Conservation (phyloP, 139 green algal genomes). For the Gonium pectorale region DNA sequence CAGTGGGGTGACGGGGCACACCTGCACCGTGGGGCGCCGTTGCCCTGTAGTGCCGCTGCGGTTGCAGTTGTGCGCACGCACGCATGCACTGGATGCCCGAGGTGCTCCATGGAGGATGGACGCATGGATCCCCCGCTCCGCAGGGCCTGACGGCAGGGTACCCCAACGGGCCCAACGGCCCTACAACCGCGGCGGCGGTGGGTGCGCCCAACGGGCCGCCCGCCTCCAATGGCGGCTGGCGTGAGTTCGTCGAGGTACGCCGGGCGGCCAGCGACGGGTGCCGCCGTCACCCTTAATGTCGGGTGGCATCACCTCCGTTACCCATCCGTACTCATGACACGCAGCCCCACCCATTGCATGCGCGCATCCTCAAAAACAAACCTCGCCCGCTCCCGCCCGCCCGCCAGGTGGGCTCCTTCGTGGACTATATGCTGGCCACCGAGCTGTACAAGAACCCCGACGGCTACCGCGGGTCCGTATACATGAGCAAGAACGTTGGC, state of each 20-base stretch:
- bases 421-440: constrained; percentile 71
- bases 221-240: constrained; percentile 9
- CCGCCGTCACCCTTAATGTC: too few species aligned
- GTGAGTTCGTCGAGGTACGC: constrained; percentile 11
- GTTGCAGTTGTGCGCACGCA: too few species aligned
- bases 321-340: too few species aligned
- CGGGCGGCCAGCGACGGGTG: background rate
- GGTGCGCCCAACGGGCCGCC: background rate
- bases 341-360: too few species aligned
- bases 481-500: constrained; percentile 59
- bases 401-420: constrained; percentile 54
- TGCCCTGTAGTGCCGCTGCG: too few species aligned
- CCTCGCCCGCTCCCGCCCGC: too few species aligned
- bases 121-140: background rate
- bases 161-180: background rate
- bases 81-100: too few species aligned
- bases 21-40: too few species aligned
- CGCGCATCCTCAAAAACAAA: too few species aligned
- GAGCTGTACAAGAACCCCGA: constrained; percentile 76
- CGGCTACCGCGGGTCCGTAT: constrained; percentile 60
- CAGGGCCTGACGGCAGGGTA: constrained; percentile 26
- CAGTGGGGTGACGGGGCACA: too few species aligned
- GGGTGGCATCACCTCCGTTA: too few species aligned
- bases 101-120: too few species aligned
- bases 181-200: constrained; percentile 1